phyloP scores from a whole-genome alignment of 139 green algal genomes.

The Chlorella vulgaris region DNA sequence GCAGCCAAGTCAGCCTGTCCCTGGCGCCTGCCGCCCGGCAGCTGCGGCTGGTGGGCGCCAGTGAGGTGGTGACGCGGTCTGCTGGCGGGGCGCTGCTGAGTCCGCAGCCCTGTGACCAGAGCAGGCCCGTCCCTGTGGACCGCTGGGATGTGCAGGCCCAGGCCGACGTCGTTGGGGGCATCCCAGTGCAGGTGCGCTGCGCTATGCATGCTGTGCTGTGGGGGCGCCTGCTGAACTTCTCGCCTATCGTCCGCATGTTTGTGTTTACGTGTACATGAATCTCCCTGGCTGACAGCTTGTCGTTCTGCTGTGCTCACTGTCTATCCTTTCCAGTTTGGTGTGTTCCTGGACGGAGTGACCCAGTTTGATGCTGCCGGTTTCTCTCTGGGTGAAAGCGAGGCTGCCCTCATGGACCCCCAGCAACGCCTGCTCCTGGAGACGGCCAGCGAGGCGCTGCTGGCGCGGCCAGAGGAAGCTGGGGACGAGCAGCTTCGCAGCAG shows the following conservation, averaged over 20 bases:
- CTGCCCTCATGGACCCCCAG: constrained; percentile 79
- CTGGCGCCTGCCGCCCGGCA: background rate
- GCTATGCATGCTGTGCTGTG: constrained; percentile 51
- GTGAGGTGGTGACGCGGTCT: constrained; percentile 1
- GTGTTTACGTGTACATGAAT: too few species aligned
- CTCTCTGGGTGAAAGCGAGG: constrained; percentile 53
- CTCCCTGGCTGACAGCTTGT: too few species aligned
- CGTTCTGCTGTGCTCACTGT: too few species aligned
- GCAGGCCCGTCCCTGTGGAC: constrained; percentile 44
- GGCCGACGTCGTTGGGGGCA: constrained; percentile 12
- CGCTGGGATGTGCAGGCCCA: constrained; percentile 58
- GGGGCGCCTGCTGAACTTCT: background rate
- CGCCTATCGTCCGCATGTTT: too few species aligned
- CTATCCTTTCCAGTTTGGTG: constrained; percentile 64
- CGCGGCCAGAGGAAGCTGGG: background rate
- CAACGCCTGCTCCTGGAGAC: constrained; percentile 76
- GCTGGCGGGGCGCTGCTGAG: constrained; percentile 16
- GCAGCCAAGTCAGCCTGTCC: background rate
- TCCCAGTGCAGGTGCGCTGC: constrained; percentile 55
- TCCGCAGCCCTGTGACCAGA: constrained; percentile 24
- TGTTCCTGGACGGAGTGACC: constrained; percentile 55
- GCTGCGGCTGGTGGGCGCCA: constrained; percentile 28
- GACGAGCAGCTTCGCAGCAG: constrained; percentile 32
- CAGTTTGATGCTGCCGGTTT: constrained; percentile 62
- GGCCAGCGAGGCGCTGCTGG: constrained; percentile 42